Percentiles rank a stretch among this genome's conserved stretches.
Evolutionary conservation across 2,329 filamentous ascomycete genomes (phyloP).

Genomic region (Cadophora sp.): DNA sequence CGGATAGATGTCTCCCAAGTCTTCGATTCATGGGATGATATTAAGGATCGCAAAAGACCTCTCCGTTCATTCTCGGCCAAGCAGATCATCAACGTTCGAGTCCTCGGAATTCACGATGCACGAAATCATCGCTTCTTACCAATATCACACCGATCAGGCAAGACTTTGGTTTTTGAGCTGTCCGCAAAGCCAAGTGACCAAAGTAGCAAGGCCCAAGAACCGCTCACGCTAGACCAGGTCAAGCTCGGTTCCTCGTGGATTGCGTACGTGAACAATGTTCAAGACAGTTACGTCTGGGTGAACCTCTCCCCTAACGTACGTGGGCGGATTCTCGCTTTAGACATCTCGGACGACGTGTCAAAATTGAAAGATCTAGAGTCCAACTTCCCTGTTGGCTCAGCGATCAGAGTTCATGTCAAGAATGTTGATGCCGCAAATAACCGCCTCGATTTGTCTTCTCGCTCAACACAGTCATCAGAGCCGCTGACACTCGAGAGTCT

Average conservation of each 20-base stretch:
- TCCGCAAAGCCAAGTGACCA: constrained; percentile 75
- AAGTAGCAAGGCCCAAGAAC: constrained; percentile 59
- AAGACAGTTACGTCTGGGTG: constrained; percentile 83
- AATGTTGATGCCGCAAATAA: constrained; percentile 75
- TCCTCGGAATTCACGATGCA: constrained; percentile 89
- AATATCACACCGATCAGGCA: constrained; percentile 82
- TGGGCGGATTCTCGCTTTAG: constrained; percentile 81
- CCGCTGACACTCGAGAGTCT: constrained; percentile 73
- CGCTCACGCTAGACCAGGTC: constrained; percentile 76
- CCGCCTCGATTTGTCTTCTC: constrained; percentile 83
- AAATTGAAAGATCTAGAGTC: constrained; percentile 75
- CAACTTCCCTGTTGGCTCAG: constrained; percentile 91
- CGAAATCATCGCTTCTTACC: constrained; percentile 91
- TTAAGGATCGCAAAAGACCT: constrained; percentile 81
- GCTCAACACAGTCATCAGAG: constrained; percentile 62
- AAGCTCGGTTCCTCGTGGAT: constrained; percentile 74
- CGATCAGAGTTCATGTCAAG: constrained; percentile 80
- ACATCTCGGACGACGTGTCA: constrained; percentile 86
- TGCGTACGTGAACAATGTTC: constrained; percentile 91
- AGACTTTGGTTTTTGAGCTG: constrained; percentile 82
- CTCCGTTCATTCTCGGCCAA: constrained; percentile 76
- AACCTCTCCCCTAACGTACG: constrained; percentile 88
- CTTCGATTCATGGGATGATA: constrained; percentile 88
- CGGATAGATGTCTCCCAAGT: constrained; percentile 90
- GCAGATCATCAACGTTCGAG: constrained; percentile 74